phyloP scores from a whole-genome alignment of 306 rosid species.

The Boehmeria nivea region DNA sequence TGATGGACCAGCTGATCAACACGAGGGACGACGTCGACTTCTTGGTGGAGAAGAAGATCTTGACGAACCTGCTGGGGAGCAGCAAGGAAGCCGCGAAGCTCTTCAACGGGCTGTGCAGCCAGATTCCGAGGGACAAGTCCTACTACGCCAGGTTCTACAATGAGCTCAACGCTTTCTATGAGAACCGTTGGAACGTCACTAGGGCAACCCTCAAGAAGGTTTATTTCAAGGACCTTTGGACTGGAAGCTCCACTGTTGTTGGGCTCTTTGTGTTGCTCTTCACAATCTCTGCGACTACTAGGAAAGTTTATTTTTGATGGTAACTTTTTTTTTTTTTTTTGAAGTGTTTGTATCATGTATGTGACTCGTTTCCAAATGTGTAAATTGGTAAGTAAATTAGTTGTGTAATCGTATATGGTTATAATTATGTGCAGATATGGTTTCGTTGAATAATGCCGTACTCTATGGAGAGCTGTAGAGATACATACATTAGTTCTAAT shows the following conservation, averaged over 20 bases:
- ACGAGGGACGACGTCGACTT: slow-evolving; percentile 38
- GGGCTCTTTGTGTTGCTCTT: slow-evolving; percentile 33
- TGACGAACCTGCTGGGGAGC: slow-evolving; percentile 42
- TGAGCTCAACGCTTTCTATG: slow-evolving; percentile 32
- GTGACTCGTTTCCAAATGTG: no score
- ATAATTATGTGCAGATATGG: no score
- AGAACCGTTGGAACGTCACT: slow-evolving; percentile 32
- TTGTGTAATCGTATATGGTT: no score
- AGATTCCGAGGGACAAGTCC: slow-evolving; percentile 24
- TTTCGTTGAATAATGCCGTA: no score
- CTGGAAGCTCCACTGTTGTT: slow-evolving; percentile 50
- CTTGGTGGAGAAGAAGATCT: slow-evolving; percentile 36
- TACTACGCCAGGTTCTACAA: slow-evolving; percentile 21
- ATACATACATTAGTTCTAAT: no score
- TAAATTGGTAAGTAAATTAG: no score
- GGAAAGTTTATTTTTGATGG: background rate
- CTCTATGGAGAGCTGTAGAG: no score
- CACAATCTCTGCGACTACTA: background rate
- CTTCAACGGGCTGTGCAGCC: slow-evolving; percentile 32
- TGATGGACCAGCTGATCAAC: slow-evolving; percentile 45
- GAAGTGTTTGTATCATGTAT: no score
- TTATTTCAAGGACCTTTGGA: slow-evolving; percentile 60
- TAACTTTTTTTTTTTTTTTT: background rate
- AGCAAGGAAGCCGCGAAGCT: slow-evolving; percentile 34
- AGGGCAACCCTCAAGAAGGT: slow-evolving; percentile 42